Evolutionary conservation across 2,329 filamentous ascomycete genomes (phyloP), one percentile per base, ranked within the genome.

Genomic region (Pseudogymnoascus sp.): DNA sequence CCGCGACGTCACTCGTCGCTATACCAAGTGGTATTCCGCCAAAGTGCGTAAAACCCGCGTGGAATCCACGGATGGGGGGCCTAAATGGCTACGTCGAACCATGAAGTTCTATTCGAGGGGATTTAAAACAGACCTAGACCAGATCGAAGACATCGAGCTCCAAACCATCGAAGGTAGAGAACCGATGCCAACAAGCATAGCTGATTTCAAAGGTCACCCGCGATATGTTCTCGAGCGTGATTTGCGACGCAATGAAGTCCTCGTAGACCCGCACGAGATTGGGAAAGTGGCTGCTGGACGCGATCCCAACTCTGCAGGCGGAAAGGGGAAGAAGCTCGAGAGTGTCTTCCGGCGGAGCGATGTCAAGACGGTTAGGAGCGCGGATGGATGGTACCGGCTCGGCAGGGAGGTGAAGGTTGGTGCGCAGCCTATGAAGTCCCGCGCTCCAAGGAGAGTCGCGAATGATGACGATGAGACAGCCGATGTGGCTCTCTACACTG

Each of bases 321-420:
- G 69, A n/a, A 58, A 58, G 6, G 64, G 64, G 1, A 71, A 69
- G 61, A 70, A 67, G 59, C 75, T 93, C 64, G 92, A 96, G 71
- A 83, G 84, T 59, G 87, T 99, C 0, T 99, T 90, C 71, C 85
- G 92, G 22, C 83, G 94, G 3, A 81, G 80, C 57, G 90, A 97
- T 70, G 90, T 99, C 0, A 85, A 90, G 59, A 69, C 85, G 4
- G 91, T 91, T 1, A 83, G 86, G 64, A 95, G 86, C 64, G 86
- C 85, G 2, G 91, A 96, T 66, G 91, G 89, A 65, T 99, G 94
- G 95, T 97, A 94, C 72, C 85, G 92, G 2, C 75, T 93, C 63
- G 94, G 94, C 0, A 81, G 91, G 25, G 87, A 91, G 65, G 84
- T 99, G 6, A 90, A 85, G 66, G 75, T 83, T 0, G 85, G 88